phyloP scores from a whole-genome alignment of 1,284 basidiomycete genomes.

The Moesziomyces globuligerus region DNA sequence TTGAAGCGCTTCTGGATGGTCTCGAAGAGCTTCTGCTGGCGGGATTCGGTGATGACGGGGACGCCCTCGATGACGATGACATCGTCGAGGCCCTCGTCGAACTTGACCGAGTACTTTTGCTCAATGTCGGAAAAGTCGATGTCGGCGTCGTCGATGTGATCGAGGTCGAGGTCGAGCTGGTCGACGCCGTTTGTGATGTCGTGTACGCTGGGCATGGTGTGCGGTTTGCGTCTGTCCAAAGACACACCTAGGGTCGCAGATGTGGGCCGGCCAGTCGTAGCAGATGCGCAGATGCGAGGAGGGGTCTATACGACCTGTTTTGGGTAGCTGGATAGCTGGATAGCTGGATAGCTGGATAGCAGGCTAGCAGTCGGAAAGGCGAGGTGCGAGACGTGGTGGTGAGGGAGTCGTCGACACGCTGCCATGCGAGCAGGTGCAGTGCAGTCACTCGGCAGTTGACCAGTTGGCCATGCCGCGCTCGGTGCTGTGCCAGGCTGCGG shows the following conservation, averaged over 20 bases:
- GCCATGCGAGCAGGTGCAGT: not conserved
- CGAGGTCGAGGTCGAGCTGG: slow-evolving; percentile 42
- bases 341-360: not conserved
- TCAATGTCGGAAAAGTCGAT: slow-evolving; percentile 96
- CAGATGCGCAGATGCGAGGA: slow-evolving; percentile 2
- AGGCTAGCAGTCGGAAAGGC: not conserved
- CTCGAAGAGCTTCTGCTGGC: slow-evolving; percentile 67
- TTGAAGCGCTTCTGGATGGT: slow-evolving; percentile 68
- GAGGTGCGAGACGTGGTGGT: slow-evolving; percentile 1
- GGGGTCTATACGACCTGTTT: slow-evolving; percentile 48
- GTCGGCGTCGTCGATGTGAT: slow-evolving; percentile 70
- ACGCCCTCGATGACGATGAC: slow-evolving; percentile 69
- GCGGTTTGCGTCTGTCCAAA: no score
- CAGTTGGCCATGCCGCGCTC: no score
- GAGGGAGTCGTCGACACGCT: not conserved
- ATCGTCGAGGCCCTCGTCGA: slow-evolving; percentile 68
- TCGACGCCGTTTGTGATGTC: slow-evolving; percentile 56
- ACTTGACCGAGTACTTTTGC: slow-evolving; percentile 75
- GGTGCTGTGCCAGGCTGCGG: no score
- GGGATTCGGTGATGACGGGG: slow-evolving; percentile 67
- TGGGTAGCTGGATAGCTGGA: not conserved
- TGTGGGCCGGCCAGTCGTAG: slow-evolving; percentile 9
- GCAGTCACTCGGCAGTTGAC: no score
- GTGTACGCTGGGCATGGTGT: slow-evolving; percentile 43
- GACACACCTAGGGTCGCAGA: slow-evolving; percentile 14